These are phyloP conservation scores for Carex littledalei DNA, from an alignment of 176 grass and related monocot species.

Conservation along the genomic window DNA sequence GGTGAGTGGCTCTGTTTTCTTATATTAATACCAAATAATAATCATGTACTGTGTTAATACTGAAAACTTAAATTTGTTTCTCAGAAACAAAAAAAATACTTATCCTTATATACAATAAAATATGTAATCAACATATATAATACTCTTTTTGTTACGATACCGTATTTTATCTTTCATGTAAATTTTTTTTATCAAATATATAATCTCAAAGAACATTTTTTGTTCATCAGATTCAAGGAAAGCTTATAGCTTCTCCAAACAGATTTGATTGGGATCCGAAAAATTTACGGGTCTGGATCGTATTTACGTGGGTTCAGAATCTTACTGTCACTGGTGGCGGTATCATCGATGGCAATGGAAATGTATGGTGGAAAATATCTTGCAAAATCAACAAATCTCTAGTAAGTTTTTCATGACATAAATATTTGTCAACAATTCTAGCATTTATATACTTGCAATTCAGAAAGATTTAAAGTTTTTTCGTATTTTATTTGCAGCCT, in stretches of 20 bases:
- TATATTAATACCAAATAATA: too few relatives aligned
- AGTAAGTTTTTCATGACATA: slow-evolving; percentile 21
- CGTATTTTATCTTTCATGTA: background rate
- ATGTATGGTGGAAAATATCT: slow-evolving; percentile 58
- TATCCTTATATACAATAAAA: background rate
- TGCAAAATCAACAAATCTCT: slow-evolving; percentile 48
- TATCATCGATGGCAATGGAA: slow-evolving; percentile 55
- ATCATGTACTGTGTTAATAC: background rate
- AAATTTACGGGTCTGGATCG: slow-evolving; percentile 38
- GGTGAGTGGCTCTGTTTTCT: too few relatives aligned
- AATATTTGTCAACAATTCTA: too few relatives aligned
- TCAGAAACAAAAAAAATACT: background rate
- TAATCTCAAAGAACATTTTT: background rate
- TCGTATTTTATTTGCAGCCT: slow-evolving; percentile 28
- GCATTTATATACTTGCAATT: background rate
- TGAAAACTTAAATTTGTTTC: background rate
- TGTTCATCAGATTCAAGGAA: slow-evolving; percentile 42
- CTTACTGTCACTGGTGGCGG: slow-evolving; percentile 50
- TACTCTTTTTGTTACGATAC: background rate
- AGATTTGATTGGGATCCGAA: slow-evolving; percentile 31
- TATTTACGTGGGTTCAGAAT: slow-evolving; percentile 28
- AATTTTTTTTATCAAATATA: background rate
- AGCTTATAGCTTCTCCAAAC: slow-evolving; percentile 42
- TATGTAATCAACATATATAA: background rate
- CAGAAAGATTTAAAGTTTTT: slow-evolving; percentile 17